Conservation (phyloP, 805 yeast species). For the Dipodascopsis tothii region DNA sequence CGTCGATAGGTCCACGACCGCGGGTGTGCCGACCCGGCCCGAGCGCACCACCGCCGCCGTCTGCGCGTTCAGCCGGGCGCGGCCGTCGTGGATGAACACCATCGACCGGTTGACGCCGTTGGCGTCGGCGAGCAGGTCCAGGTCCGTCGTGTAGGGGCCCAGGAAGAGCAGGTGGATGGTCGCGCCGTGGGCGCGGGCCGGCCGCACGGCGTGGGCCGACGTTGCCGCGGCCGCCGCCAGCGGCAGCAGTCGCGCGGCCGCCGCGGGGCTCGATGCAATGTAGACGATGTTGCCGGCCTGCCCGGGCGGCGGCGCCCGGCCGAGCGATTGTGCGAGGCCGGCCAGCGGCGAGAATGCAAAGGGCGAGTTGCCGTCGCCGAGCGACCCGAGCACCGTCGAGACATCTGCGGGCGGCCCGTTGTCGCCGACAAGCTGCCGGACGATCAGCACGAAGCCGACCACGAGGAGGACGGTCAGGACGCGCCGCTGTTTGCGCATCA, state of each 20-base stretch:
- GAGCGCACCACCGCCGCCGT: conserved; percentile 1
- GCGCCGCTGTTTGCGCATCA: neutral
- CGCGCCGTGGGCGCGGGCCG: too few species aligned
- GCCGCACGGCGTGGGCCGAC: neutral
- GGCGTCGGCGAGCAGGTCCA: conserved; percentile 7
- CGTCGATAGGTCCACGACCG: conserved; percentile 13
- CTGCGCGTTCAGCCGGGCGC: conserved; percentile 13
- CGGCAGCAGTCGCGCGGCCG: conserved; percentile 13
- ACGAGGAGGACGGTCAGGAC: neutral
- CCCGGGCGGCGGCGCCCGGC: neutral
- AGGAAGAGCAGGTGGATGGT: conserved; percentile 14
- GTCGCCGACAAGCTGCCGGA: too few species aligned
- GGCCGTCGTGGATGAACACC: conserved; percentile 15
- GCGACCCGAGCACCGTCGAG: too few species aligned
- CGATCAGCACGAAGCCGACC: neutral
- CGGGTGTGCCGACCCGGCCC: neutral
- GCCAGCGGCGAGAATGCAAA: conserved; percentile 16
- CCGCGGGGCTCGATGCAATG: conserved; percentile 11
- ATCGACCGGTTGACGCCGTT: conserved; percentile 5
- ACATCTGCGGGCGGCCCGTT: too few species aligned
- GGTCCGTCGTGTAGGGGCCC: conserved; percentile 17
- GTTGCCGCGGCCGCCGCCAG: conserved; percentile 8
- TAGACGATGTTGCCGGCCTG: conserved; percentile 8
- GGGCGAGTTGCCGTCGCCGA: too few species aligned
- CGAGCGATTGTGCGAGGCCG: conserved; percentile 5